A percentile compares a stretch with the other conserved stretches of the same genome.
Conservation (phyloP, 768 basidiomycete genomes). For the Lentinula guzmanii region DNA sequence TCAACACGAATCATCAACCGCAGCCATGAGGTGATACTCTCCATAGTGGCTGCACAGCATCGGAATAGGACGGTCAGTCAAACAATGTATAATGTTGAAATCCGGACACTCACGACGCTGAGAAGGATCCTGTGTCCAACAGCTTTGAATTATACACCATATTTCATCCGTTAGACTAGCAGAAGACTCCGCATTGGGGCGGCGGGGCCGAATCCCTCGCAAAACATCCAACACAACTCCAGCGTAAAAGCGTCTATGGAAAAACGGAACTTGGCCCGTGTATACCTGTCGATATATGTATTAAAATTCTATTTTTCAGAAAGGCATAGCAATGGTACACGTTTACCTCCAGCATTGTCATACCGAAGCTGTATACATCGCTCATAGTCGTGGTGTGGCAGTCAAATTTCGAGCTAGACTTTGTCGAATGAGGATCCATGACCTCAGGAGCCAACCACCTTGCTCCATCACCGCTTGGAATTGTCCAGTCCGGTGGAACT, state of each 20-base stretch:
- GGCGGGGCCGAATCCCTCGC: constrained; percentile 1
- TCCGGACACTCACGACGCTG: constrained; percentile 6
- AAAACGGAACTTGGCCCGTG: constrained; percentile 5
- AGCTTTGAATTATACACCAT: constrained; percentile 8
- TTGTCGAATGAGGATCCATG: not conserved
- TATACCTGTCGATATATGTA: constrained; percentile 3
- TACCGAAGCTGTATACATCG: constrained; percentile 10
- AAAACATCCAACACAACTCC: not conserved
- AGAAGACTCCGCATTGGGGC: not conserved
- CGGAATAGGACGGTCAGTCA: not conserved
- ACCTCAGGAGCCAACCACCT: constrained; percentile 10
- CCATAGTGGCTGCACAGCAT: constrained; percentile 1
- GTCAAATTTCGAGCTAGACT: not conserved
- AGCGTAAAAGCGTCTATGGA: not conserved
- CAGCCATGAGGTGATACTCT: not conserved
- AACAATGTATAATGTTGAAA: not conserved
- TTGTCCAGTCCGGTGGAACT: constrained; percentile 8
- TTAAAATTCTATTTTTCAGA: not conserved
- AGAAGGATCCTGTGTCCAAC: constrained; percentile 8
- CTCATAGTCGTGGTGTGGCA: not conserved
- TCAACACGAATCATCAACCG: not conserved
- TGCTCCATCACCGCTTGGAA: not conserved
- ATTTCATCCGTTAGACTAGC: constrained; percentile 6
- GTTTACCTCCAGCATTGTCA: constrained; percentile 7
- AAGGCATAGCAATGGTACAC: not conserved